Evolutionary conservation across 78 protist species (phyloP), one percentile per base, ranked within the genome.

Genomic region (Cavenderia fasciculata): DNA sequence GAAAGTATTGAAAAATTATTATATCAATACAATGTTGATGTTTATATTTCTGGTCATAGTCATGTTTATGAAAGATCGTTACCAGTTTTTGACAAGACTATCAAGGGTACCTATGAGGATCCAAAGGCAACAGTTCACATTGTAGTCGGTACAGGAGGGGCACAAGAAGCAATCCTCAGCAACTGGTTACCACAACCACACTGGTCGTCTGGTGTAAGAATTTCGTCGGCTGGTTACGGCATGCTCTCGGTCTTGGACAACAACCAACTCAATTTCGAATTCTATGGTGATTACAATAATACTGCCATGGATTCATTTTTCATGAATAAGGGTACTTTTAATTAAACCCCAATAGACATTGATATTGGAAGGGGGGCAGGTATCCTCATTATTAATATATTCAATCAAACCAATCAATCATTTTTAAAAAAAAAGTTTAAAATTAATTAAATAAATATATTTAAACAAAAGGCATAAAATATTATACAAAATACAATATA

Each of bases 121-220:
- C 85, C 85, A 57, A 41, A 46, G 21, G 74, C 86, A 27, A 61
- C 86, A 19, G 49, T 76, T 62, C 73, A 76, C 5, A 52, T 76
- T 18, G 62, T 47, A 7, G 73, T 76, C 14, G 86, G 86, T 33
- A 76, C 74, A 27, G 86, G 86, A 62, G 86, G 86, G 10, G 51
- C 59, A 23, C 47, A 44, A 43, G 74, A 76, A 49, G 86, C 74
- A 16, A 56, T 43, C 12, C n/a, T 43, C 4, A n/a, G 41, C 11
- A 21, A 14, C 4, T 76, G 72, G 74, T 46, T 31, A 40, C 52
- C 40, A 49, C 47, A 31, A 44, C 86, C 69, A 43, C 27, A 11
- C 2, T 76, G 86, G 86, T 41, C 65, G 0, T 43, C 59, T 29
- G 86, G 86, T 0, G 52, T 44, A 5, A 14, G 86, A 34, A 16